These are phyloP conservation scores for Sungouiozyma ichnusensis DNA, from an alignment of 805 yeast genomes.

Conservation along the genomic window DNA sequence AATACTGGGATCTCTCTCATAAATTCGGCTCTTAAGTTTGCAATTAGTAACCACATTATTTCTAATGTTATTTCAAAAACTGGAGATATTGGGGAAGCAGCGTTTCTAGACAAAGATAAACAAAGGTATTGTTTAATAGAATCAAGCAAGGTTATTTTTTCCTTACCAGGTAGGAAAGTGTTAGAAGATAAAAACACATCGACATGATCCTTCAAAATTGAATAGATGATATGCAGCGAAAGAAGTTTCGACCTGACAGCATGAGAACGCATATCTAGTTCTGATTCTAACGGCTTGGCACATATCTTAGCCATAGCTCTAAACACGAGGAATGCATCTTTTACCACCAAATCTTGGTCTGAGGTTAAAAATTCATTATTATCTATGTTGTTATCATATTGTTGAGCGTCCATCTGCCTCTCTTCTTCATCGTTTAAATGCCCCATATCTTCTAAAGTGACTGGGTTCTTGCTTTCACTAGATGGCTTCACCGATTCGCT, in stretches of 20 bases:
- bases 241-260: slow-evolving; percentile 84
- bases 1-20: slow-evolving; percentile 91
- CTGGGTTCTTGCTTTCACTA: slow-evolving; percentile 17
- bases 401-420: slow-evolving; percentile 37
- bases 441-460: slow-evolving; percentile 55
- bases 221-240: slow-evolving; percentile 79
- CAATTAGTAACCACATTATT: slow-evolving; percentile 81
- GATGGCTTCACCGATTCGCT: slow-evolving; percentile 25
- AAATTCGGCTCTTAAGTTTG: slow-evolving; percentile 77
- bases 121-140: slow-evolving; percentile 80
- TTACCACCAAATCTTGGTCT: slow-evolving; percentile 57
- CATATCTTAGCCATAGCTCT: slow-evolving; percentile 93
- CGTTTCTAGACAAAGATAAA: slow-evolving; percentile 75
- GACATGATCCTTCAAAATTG: slow-evolving; percentile 75
- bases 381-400: slow-evolving; percentile 6
- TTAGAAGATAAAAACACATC: slow-evolving; percentile 60
- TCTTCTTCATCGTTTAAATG: slow-evolving; percentile 47
- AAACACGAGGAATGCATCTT: slow-evolving; percentile 87
- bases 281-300: slow-evolving; percentile 70
- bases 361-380: slow-evolving; percentile 8
- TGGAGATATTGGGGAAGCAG: slow-evolving; percentile 83
- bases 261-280: slow-evolving; percentile 80
- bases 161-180: slow-evolving; percentile 44
- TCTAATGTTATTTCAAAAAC: slow-evolving; percentile 87
- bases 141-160: slow-evolving; percentile 55